Evolutionary conservation across 106 monocot genomes (phyloP), one percentile per base, ranked within the genome.

Genomic region (Dactylorhiza incarnata): DNA sequence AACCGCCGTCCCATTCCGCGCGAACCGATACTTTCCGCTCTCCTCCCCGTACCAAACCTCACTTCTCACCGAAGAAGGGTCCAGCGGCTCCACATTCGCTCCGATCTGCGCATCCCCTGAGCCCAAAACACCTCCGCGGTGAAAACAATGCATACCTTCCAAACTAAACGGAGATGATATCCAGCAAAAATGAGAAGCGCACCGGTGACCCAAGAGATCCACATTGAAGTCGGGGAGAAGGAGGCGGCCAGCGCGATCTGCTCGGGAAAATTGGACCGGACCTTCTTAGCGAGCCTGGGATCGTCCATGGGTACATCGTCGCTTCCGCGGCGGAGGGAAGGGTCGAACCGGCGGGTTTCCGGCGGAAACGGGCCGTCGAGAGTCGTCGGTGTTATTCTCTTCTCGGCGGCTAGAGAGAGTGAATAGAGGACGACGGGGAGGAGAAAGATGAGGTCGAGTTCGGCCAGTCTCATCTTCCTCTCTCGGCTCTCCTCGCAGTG

Each of bases 131-230:
- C 16, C 29, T 37, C 55, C 55, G 1, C 20, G 4, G 12, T 48
- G 9, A 76, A 55, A 71, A 44, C 16, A n/a, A 7, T 22, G 11
- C 25, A 13, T 50, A 43, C 74, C 25, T 24, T n/a, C 12, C 16
- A 14, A 50, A 14, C 50, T 13, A 49, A 6, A 49, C 73, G 22
- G 16, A 73, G 17, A 6, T 50, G 19, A 5, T 3, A 73, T 73
- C 24, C 49, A 54, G 10, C 19, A 45, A 59, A 25, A 20, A 69
- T 24, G 3, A 9, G 29, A 23, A 72, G 25, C 20, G 14, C 37
- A 93, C 95, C 93, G 7, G 95, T 93, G 79, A 95, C 73, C 95
- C 95, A 95, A 20, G 95, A 95, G 20, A 95, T 75, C 92, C 93
- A 93, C 68, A 93, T 76, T 47, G 90, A 95, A 50, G 78, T 50